Evolutionary conservation across 2,329 filamentous ascomycete genomes (phyloP).

Genomic region (Albifimbria verrucaria): DNA sequence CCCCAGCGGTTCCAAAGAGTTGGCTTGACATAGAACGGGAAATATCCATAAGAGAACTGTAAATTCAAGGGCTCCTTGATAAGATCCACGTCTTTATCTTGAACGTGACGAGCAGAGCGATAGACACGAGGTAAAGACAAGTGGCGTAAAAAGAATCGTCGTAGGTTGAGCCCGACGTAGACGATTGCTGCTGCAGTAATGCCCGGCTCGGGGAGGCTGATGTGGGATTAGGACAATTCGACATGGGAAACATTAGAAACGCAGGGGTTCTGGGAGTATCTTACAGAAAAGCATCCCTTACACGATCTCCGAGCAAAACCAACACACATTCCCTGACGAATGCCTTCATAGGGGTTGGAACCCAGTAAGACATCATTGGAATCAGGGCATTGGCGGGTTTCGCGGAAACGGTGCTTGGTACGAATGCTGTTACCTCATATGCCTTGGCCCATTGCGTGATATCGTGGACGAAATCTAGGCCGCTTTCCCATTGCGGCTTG

Average conservation of each 20-base stretch:
- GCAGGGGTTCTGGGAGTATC: too few relatives aligned
- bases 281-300: background rate
- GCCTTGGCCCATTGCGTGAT: constrained; percentile 42
- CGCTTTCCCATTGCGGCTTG: constrained; percentile 41
- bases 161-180: background rate
- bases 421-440: constrained; percentile 49
- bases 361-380: background rate
- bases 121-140: background rate
- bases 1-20: background rate
- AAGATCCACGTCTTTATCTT: background rate
- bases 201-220: background rate
- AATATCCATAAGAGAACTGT: background rate
- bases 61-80: background rate
- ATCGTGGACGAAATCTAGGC: constrained; percentile 49
- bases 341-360: background rate
- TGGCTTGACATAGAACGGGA: background rate
- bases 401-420: background rate
- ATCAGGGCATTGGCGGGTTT: background rate
- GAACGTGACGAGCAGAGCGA: background rate
- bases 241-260: too few relatives aligned
- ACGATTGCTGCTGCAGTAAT: background rate
- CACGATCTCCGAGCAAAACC: background rate
- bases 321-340: background rate
- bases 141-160: background rate
- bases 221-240: too few relatives aligned